Percentiles rank a stretch among this genome's conserved stretches.
These are phyloP conservation scores for Cryptosporidium baileyi DNA, from an alignment of 169 alveolate genomes.

Conservation along the genomic window DNA sequence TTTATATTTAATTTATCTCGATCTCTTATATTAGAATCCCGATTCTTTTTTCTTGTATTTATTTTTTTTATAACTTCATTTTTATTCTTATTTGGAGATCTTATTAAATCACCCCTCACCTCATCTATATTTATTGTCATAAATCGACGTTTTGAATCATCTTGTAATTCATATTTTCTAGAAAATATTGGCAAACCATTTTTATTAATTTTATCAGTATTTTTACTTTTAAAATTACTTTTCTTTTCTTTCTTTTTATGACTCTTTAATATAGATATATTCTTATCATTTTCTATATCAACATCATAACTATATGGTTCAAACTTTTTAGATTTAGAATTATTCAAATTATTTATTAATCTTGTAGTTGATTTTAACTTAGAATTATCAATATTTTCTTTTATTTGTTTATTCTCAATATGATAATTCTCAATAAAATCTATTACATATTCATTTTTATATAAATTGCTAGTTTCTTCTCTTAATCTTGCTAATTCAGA, in stretches of 20 bases:
- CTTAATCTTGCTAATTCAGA: conserved; percentile 35
- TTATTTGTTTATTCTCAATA: neutral
- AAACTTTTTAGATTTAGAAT: neutral
- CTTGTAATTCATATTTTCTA: conserved; percentile 39
- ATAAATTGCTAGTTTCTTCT: conserved; percentile 36
- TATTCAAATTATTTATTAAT: neutral
- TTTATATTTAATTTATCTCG: neutral
- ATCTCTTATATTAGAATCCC: neutral
- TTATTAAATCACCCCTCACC: conserved; percentile 25
- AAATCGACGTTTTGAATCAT: neutral
- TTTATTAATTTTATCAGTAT: neutral
- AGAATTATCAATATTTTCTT: neutral
- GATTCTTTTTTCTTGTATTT: neutral
- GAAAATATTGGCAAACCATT: neutral
- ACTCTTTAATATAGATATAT: neutral
- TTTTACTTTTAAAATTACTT: neutral
- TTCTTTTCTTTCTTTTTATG: neutral
- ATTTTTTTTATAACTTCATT: neutral
- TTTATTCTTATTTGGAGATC: neutral
- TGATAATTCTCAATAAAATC: conserved; percentile 52
- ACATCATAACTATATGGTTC: conserved; percentile 46
- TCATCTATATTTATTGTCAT: neutral
- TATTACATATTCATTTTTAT: conserved; percentile 43
- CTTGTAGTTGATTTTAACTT: neutral
- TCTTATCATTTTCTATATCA: neutral